phyloP scores from a whole-genome alignment of 192 early-diverging fungal species.

The Umbelopsis sp. region DNA sequence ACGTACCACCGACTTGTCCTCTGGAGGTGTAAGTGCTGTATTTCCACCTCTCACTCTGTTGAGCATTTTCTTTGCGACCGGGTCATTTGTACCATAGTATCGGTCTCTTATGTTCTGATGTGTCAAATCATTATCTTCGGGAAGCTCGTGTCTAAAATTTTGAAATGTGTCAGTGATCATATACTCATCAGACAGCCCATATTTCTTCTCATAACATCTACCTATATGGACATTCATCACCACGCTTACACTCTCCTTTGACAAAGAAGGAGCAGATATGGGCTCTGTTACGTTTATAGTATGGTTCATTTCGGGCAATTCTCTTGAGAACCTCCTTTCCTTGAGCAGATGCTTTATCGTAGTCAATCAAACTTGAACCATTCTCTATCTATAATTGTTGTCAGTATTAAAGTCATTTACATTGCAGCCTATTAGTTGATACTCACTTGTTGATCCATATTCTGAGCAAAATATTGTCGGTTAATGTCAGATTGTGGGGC shows the following conservation, averaged over 20 bases:
- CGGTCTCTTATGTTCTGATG: slow-evolving; percentile 95
- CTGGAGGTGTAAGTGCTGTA: slow-evolving; percentile 61
- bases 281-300: slow-evolving; percentile 87
- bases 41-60: slow-evolving; percentile 56
- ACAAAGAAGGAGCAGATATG: slow-evolving; percentile 97
- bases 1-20: slow-evolving; percentile 74
- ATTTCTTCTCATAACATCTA: slow-evolving; percentile 22
- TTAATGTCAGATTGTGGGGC: slow-evolving; percentile 88
- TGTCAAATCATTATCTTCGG: slow-evolving; percentile 78
- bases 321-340: slow-evolving; percentile 75
- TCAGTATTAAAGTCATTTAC: not conserved
- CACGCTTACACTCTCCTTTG: slow-evolving; percentile 93
- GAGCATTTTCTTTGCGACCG: slow-evolving; percentile 87
- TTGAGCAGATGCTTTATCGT: slow-evolving; percentile 69
- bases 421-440: not conserved
- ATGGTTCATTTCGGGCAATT: slow-evolving; percentile 85
- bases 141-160: slow-evolving; percentile 84
- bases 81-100: slow-evolving; percentile 94
- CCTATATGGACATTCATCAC: slow-evolving; percentile 91
- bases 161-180: not conserved
- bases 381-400: slow-evolving; percentile 28
- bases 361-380: slow-evolving; percentile 61
- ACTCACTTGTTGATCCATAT: slow-evolving; percentile 65
- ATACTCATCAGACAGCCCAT: not conserved
- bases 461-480: slow-evolving; percentile 84